phyloP scores from a whole-genome alignment of 2,329 filamentous ascomycete species.

The Exophiala alcalophila region DNA sequence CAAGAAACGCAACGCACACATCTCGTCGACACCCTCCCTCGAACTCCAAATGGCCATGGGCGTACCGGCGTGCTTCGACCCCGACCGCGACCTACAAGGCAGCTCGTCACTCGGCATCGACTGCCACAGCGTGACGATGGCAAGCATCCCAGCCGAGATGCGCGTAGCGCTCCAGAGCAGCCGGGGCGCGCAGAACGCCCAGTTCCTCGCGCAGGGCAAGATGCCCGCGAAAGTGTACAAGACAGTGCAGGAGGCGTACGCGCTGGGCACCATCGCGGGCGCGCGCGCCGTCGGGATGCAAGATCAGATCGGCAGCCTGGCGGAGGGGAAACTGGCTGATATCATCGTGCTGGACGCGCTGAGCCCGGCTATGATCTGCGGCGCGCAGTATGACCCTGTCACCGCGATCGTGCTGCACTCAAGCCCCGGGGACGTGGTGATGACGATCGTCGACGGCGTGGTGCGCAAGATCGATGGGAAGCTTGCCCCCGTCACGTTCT shows the following conservation, averaged over 20 bases:
- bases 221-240: conserved; percentile 32
- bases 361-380: conserved; percentile 43
- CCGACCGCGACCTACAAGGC: conserved; percentile 19
- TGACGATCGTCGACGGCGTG: conserved; percentile 45
- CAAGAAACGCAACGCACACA: conserved; percentile 19
- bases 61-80: conserved; percentile 36
- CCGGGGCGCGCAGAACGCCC: conserved; percentile 32
- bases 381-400: conserved; percentile 41
- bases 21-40: conserved; percentile 50
- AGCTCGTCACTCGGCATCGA: conserved; percentile 32
- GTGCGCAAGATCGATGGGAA: conserved; percentile 37
- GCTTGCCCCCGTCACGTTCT: too few relatives aligned
- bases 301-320: conserved; percentile 44
- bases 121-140: conserved; percentile 33
- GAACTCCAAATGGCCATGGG: conserved; percentile 50
- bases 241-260: conserved; percentile 45
- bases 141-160: conserved; percentile 33
- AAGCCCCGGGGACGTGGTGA: conserved; percentile 42
- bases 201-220: conserved; percentile 30
- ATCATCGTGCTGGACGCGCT: conserved; percentile 47
- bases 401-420: conserved; percentile 44
- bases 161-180: conserved; percentile 31
- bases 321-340: conserved; percentile 49
- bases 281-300: conserved; percentile 45
- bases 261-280: conserved; percentile 48